Conservation (phyloP, 2,329 filamentous ascomycete species). For the Ophiostoma sp. region DNA sequence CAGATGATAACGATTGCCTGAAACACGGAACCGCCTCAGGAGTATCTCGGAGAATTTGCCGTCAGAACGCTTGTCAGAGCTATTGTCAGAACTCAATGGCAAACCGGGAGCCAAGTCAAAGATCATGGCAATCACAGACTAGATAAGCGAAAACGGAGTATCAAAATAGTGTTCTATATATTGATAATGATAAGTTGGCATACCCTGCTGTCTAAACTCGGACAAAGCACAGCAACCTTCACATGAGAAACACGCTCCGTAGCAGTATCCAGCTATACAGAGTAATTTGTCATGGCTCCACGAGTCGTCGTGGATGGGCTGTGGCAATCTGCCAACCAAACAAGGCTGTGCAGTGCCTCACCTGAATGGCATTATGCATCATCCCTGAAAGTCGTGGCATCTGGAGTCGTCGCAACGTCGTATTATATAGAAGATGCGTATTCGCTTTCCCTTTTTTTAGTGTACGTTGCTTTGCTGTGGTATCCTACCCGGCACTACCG, state of each 20-base stretch:
- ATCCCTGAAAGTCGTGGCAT: background rate
- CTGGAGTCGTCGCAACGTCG: background rate
- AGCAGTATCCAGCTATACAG: background rate
- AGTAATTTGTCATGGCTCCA: background rate
- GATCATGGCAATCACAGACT: background rate
- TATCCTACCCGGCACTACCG: background rate
- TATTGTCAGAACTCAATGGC: background rate
- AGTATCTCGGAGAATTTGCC: background rate
- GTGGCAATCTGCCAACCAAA: background rate
- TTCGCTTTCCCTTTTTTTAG: background rate
- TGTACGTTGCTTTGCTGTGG: background rate
- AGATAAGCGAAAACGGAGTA: background rate
- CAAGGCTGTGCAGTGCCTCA: background rate
- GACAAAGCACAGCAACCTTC: background rate
- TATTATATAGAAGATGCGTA: background rate
- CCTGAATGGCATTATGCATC: conserved; percentile 1
- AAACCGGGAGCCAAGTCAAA: background rate
- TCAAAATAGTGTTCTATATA: too few relatives aligned
- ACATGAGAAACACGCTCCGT: background rate
- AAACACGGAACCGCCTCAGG: conserved; percentile 3
- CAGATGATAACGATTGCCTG: background rate
- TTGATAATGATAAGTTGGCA: background rate
- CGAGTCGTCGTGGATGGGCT: background rate
- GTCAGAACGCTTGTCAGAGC: background rate
- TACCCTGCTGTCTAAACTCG: background rate